Evolutionary conservation across 2,329 filamentous ascomycete genomes (phyloP).

Genomic region (Periconia macrospinosa): DNA sequence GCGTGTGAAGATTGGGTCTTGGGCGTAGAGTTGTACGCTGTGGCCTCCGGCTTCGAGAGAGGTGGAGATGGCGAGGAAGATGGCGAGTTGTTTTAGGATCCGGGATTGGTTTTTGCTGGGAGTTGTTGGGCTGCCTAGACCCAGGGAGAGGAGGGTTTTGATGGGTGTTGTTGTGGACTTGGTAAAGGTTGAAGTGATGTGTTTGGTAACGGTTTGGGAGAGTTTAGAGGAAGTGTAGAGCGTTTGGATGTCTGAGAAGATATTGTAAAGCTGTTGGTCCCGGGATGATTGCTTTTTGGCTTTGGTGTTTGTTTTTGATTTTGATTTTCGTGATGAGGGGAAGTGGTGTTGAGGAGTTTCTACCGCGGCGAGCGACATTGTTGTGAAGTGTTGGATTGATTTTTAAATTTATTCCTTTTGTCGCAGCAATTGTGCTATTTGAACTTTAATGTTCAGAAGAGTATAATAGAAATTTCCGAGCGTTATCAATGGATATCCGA

Average conservation of each 20-base stretch:
- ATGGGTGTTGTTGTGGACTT: slow-evolving; percentile 6
- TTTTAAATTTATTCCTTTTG: not conserved
- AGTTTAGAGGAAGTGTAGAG: slow-evolving; percentile 16
- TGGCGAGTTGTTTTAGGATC: slow-evolving; percentile 31
- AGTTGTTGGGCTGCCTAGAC: slow-evolving; percentile 18
- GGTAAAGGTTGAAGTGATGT: slow-evolving; percentile 7
- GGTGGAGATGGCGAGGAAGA: slow-evolving; percentile 25
- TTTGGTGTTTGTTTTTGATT: slow-evolving; percentile 5
- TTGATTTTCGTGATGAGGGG: not conserved
- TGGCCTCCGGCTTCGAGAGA: slow-evolving; percentile 3
- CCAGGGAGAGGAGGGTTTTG: slow-evolving; percentile 22
- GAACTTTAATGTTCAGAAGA: too few relatives aligned
- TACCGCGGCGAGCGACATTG: not conserved
- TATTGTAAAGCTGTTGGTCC: slow-evolving; percentile 5
- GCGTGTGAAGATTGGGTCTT: slow-evolving; percentile 35
- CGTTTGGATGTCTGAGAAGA: slow-evolving; percentile 8
- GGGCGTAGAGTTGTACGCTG: slow-evolving; percentile 23
- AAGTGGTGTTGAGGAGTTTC: not conserved
- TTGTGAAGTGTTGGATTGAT: not conserved
- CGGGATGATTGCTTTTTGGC: slow-evolving; percentile 7
- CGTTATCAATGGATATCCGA: too few relatives aligned
- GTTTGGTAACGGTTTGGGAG: slow-evolving; percentile 10
- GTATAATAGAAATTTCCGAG: too few relatives aligned
- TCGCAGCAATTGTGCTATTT: not conserved
- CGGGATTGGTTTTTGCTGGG: slow-evolving; percentile 21